These are phyloP conservation scores for Abrus precatorius DNA, from an alignment of 306 rosid genomes.

Conservation along the genomic window DNA sequence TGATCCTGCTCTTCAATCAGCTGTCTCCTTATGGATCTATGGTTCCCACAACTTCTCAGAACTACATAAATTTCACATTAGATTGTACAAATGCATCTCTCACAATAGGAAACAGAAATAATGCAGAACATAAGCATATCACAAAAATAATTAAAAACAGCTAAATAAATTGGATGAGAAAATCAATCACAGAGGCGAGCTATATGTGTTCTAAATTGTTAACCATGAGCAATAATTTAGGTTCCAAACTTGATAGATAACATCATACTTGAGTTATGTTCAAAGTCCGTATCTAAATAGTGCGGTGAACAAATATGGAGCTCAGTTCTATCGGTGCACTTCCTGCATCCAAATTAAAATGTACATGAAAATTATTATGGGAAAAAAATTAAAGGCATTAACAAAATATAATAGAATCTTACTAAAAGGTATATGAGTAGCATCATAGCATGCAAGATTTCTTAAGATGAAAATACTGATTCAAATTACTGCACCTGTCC, in stretches of 20 bases:
- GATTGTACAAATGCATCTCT: slow-evolving; percentile 2
- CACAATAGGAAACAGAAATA: not conserved
- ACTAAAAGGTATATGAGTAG: not conserved
- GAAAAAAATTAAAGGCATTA: slow-evolving; percentile 7
- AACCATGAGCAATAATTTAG: not conserved
- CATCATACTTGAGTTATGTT: slow-evolving; percentile 59
- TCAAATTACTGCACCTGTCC: not conserved
- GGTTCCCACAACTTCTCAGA: slow-evolving; percentile 59
- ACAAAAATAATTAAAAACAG: not conserved
- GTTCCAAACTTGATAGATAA: not conserved
- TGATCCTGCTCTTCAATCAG: slow-evolving; percentile 63
- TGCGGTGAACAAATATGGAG: slow-evolving; percentile 47
- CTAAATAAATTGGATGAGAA: not conserved
- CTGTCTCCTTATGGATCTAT: slow-evolving; percentile 61
- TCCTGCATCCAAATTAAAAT: slow-evolving; percentile 59
- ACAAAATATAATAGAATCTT: not conserved
- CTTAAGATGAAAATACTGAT: not conserved
- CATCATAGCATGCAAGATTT: not conserved
- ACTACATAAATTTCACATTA: slow-evolving; percentile 49
- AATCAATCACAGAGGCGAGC: not conserved
- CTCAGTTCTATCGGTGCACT: slow-evolving; percentile 64
- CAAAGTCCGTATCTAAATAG: slow-evolving; percentile 56
- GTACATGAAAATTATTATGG: not conserved
- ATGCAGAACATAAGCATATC: not conserved
- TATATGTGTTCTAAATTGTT: not conserved